Evolutionary conservation across 495 filamentous ascomycete genomes (phyloP).

Genomic region (Talaromyces stipitatus): DNA sequence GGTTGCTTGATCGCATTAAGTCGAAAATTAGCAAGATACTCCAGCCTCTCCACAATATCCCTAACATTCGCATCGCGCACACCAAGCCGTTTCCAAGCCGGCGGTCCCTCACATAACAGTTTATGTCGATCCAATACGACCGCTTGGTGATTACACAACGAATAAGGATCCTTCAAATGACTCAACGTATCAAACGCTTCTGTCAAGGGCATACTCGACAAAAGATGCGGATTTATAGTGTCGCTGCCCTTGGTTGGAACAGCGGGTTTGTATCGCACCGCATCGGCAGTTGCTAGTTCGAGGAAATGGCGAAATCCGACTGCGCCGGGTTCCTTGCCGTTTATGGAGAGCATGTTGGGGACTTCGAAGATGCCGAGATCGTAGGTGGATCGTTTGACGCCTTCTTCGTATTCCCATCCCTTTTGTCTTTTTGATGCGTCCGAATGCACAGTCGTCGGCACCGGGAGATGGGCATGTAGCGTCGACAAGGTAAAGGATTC

Average conservation of each 20-base stretch:
- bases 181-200: slow-evolving; percentile 33
- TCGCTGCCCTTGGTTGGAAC: neutral
- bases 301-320: slow-evolving; percentile 69
- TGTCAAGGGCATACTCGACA: slow-evolving; percentile 23
- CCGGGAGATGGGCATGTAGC: slow-evolving; percentile 36
- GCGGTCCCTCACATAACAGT: slow-evolving; percentile 26
- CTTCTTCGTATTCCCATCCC: slow-evolving; percentile 8
- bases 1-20: slow-evolving; percentile 24
- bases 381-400: slow-evolving; percentile 43
- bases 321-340: slow-evolving; percentile 64
- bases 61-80: slow-evolving; percentile 29
- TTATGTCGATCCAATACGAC: slow-evolving; percentile 27
- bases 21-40: slow-evolving; percentile 31
- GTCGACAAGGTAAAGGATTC: slow-evolving; percentile 41
- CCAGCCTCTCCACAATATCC: slow-evolving; percentile 35
- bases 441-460: slow-evolving; percentile 22
- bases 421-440: neutral
- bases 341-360: slow-evolving; percentile 70
- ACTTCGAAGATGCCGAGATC: slow-evolving; percentile 51
- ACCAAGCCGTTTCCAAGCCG: slow-evolving; percentile 34
- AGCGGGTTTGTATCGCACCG: slow-evolving; percentile 29
- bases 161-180: slow-evolving; percentile 24
- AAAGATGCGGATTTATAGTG: slow-evolving; percentile 21
- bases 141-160: slow-evolving; percentile 21
- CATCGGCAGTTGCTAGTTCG: slow-evolving; percentile 59